A percentile compares a stretch with the other conserved stretches of the same genome.
Conservation (phyloP, 2,329 filamentous ascomycete species). For the Fusarium duplospermum region DNA sequence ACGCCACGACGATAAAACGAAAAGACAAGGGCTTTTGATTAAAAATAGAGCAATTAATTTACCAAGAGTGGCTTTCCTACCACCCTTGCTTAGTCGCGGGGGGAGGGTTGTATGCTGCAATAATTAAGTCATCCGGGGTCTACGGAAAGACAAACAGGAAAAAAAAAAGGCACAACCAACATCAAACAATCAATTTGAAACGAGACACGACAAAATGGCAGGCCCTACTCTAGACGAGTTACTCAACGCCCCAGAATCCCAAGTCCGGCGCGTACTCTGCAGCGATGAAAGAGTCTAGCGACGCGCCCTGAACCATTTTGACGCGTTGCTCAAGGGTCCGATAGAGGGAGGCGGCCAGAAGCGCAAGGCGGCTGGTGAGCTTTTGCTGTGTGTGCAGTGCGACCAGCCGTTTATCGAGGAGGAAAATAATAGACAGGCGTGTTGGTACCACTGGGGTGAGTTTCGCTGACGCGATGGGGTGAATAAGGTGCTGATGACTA, state of each 20-base stretch:
- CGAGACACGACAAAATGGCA: background rate
- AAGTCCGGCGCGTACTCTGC: conserved; percentile 33
- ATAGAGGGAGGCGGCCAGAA: conserved; percentile 14
- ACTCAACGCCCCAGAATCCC: conserved; percentile 23
- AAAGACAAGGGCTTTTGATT: background rate
- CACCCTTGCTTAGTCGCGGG: background rate
- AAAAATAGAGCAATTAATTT: background rate
- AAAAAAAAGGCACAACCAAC: background rate
- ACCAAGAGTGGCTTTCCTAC: background rate
- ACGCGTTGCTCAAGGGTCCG: too few relatives aligned
- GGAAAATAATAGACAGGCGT: conserved; percentile 17
- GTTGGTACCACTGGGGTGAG: conserved; percentile 35
- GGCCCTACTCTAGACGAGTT: background rate
- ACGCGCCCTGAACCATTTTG: conserved; percentile 17
- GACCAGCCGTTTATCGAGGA: conserved; percentile 8
- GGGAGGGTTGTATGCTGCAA: background rate
- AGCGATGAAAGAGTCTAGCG: background rate
- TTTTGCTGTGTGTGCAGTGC: conserved; percentile 34
- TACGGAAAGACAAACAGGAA: background rate
- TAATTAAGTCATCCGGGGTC: background rate
- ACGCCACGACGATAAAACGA: background rate
- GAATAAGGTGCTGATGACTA: background rate
- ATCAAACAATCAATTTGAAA: background rate
- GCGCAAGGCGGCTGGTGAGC: conserved; percentile 30
- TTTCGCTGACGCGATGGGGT: background rate